Evolutionary conservation across 805 yeast species (phyloP), one percentile per base, ranked within the genome.

Genomic region (Cephaloascus albidus): DNA sequence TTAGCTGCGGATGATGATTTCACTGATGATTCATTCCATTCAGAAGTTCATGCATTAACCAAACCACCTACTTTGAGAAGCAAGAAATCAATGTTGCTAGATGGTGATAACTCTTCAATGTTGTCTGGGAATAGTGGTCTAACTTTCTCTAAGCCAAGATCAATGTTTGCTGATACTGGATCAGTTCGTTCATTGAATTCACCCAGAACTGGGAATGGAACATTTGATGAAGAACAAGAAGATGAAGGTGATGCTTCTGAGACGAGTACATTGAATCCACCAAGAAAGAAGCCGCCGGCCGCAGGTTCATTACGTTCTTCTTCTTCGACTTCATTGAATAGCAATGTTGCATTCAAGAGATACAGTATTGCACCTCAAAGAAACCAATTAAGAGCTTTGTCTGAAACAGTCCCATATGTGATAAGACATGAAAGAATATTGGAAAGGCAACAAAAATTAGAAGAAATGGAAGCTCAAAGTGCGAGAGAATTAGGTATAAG

Each of bases 361-460:
- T 51, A 62, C 49, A 61, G 68, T 5, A 65, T 66, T 50, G 71
- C 62, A 2, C 72, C 72, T 3, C 72, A 67, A 48, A 73, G 85
- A 45, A 70, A 70, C 46, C 85, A 82, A 58, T 63, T 85, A 46
- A 70, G 94, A 53, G 84, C 80, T 52, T 78, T 85, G 40, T 80
- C 88, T 34, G 90, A 83, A 53, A 85, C 93, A 1, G 85, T 85
- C 18, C 94, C 94, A n/a, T 85, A 85, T 49, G 81, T 83, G 27
- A 63, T 85, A 45, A 74, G 85, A 54, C 90, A 84, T 56, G 90
- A 85, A 57, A 72, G 82, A 41, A 72, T 84, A 41, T 60, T 78
- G 46, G 81, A 82, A 38, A 79, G 85, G 57, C 89, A 85, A 52
- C 85, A 79, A 42, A 84, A 81, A 60, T 62, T 85, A 38, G 89